A percentile compares a stretch with the other conserved stretches of the same genome.
Evolutionary conservation across 2,329 filamentous ascomycete genomes (phyloP).

Genomic region (Setomelanomma holmii): DNA sequence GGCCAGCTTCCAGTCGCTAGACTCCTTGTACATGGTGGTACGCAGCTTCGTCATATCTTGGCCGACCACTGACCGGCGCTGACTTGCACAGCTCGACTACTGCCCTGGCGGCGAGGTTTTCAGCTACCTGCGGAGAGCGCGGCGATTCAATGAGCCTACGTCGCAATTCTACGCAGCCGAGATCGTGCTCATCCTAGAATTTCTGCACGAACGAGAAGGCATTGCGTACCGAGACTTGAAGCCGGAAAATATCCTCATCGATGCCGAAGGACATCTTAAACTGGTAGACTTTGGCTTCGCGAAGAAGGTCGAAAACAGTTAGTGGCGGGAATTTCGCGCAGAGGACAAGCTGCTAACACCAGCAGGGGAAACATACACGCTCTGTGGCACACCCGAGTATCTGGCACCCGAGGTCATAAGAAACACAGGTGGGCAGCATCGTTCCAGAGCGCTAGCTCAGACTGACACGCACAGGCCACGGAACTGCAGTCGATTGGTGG

Average conservation of each 20-base stretch:
- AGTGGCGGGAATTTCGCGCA: constrained; percentile 18
- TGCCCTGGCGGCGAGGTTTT: constrained; percentile 86
- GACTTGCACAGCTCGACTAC: constrained; percentile 68
- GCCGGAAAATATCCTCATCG: constrained; percentile 81
- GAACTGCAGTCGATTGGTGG: constrained; percentile 85
- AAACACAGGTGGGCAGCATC: constrained; percentile 66
- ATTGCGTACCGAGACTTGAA: constrained; percentile 85
- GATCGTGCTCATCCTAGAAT: constrained; percentile 82
- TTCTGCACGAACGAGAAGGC: constrained; percentile 78
- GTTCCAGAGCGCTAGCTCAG: constrained; percentile 5
- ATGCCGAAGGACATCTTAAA: constrained; percentile 79
- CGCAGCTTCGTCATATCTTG: constrained; percentile 28
- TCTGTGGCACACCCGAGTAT: constrained; percentile 85
- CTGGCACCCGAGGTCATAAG: constrained; percentile 85
- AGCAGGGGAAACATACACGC: constrained; percentile 75
- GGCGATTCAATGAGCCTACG: constrained; percentile 79
- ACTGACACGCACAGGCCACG: constrained; percentile 58
- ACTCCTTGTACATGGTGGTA: constrained; percentile 80
- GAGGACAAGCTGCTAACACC: constrained; percentile 12
- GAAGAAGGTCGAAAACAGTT: constrained; percentile 73
- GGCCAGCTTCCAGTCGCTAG: constrained; percentile 79
- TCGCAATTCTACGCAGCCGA: constrained; percentile 85
- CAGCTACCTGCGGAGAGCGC: constrained; percentile 77
- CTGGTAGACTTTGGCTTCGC: constrained; percentile 87
- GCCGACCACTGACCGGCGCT: constrained; percentile 15